Conservation (phyloP, 257 asterid genomes). For the Solanum ossicruentum region DNA sequence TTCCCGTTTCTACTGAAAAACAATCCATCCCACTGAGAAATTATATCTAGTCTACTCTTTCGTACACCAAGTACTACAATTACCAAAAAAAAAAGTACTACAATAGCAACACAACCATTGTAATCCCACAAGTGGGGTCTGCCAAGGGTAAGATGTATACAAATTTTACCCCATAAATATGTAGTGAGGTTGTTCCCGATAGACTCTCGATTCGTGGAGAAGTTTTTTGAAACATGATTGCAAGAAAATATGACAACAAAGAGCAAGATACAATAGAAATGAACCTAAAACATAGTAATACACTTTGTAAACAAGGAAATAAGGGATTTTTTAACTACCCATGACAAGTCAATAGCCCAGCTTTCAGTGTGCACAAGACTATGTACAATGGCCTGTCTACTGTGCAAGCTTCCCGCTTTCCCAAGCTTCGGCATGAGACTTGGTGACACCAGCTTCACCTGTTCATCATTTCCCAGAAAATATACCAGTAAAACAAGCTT, state of each 20-base stretch:
- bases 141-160: background rate
- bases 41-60: background rate
- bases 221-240: background rate
- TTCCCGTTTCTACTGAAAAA: background rate
- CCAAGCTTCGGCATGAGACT: slow-evolving; percentile 97
- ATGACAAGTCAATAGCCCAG: slow-evolving; percentile 97
- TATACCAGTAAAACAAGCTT: background rate
- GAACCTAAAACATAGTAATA: background rate
- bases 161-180: background rate
- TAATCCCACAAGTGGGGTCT: background rate
- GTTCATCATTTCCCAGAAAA: no score
- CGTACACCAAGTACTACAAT: background rate
- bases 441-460: slow-evolving; percentile 75
- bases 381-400: slow-evolving; percentile 89
- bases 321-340: slow-evolving; percentile 27
- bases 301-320: background rate
- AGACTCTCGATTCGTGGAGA: background rate
- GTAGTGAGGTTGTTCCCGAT: background rate
- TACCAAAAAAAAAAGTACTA: no score
- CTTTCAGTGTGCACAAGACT: slow-evolving; percentile 95
- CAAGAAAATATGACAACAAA: background rate
- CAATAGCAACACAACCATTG: background rate
- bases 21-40: background rate
- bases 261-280: background rate
- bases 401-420: slow-evolving; percentile 91